phyloP scores from a whole-genome alignment of 2,329 filamentous ascomycete species.

The Amesomyces nigricolor region DNA sequence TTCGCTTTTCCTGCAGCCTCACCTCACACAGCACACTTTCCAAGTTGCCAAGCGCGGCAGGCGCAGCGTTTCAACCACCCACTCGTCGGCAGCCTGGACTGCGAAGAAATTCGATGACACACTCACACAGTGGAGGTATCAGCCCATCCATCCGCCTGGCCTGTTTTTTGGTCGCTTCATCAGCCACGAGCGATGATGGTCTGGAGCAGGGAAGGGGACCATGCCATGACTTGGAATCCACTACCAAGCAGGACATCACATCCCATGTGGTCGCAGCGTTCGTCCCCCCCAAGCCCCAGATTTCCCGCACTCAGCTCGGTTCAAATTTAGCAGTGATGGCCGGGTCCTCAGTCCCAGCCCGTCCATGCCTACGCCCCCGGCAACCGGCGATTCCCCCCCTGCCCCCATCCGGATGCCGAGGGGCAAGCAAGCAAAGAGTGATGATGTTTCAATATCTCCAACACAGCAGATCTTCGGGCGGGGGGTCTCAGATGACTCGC shows the following conservation, averaged over 20 bases:
- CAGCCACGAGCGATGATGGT: neutral
- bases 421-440: neutral
- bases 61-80: constrained; percentile 18
- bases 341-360: neutral
- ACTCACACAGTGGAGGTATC: neutral
- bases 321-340: constrained; percentile 14
- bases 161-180: constrained; percentile 13
- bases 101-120: neutral
- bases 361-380: neutral
- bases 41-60: neutral
- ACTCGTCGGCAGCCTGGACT: neutral
- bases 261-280: too few species aligned
- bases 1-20: neutral
- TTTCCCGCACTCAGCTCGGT: neutral
- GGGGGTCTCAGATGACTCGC: neutral
- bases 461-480: neutral
- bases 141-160: constrained; percentile 17
- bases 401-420: neutral
- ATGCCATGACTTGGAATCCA: neutral
- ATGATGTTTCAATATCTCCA: neutral
- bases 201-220: neutral
- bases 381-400: neutral
- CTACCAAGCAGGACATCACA: neutral
- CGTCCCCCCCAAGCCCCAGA: neutral
- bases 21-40: neutral